Conservation (phyloP, 768 basidiomycete genomes). For the Rhizopogon vulgaris region DNA sequence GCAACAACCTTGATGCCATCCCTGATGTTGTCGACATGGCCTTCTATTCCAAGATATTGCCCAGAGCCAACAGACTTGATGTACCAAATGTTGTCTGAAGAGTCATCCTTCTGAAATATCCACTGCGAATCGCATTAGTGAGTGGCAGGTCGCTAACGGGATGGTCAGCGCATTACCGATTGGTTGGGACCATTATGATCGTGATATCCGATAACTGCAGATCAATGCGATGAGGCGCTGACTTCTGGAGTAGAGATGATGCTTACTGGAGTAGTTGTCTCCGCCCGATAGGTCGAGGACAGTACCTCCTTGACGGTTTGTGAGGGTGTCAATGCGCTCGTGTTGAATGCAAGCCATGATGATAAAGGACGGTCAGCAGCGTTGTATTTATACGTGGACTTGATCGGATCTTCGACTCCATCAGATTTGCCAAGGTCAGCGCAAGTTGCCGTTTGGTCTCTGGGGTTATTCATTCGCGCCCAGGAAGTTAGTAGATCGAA, state of each 20-base stretch:
- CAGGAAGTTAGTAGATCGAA: too few species aligned
- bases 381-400: neutral
- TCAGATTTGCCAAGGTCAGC: too few species aligned
- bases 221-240: neutral
- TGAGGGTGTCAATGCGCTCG: constrained; percentile 38
- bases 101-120: constrained; percentile 29
- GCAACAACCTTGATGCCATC: constrained; percentile 40
- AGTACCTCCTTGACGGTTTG: constrained; percentile 46
- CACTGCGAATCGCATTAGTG: constrained; percentile 30
- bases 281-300: constrained; percentile 50
- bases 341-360: constrained; percentile 22
- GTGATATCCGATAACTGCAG: constrained; percentile 44
- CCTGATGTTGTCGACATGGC: constrained; percentile 1
- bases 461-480: too few species aligned
- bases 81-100: constrained; percentile 31
- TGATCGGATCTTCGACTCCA: neutral
- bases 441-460: too few species aligned
- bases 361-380: neutral
- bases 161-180: constrained; percentile 25
- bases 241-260: neutral
- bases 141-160: neutral
- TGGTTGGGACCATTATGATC: constrained; percentile 43
- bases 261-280: constrained; percentile 43
- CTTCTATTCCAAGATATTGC: constrained; percentile 35
- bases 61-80: constrained; percentile 38